Percentiles rank a stretch among this genome's conserved stretches.
phyloP scores from a whole-genome alignment of 202 grass and related monocot species.

The Brachypodium distachyon region DNA sequence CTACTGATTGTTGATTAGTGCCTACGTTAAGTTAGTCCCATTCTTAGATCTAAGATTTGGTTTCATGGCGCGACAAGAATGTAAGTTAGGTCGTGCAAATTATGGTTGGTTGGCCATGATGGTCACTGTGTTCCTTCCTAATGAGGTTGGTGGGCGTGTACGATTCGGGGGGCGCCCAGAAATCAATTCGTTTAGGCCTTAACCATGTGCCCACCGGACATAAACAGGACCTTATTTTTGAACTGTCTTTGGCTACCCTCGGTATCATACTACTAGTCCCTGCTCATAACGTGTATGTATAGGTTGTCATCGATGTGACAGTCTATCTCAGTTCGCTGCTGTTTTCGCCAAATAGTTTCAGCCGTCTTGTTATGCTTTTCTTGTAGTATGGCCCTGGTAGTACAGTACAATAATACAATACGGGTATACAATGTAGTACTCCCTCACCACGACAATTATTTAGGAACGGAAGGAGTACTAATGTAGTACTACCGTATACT shows the following conservation, averaged over 20 bases:
- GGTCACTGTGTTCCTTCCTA: constrained; percentile 34
- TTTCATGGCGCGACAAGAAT: constrained; percentile 19
- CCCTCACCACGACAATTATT: too few species aligned
- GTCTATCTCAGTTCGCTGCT: background rate
- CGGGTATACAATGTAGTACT: too few species aligned
- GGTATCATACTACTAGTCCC: background rate
- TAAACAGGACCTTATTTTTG: background rate
- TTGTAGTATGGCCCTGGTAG: background rate
- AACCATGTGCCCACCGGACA: constrained; percentile 10
- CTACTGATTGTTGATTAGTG: background rate
- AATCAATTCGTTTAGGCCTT: constrained; percentile 17
- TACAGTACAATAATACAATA: background rate
- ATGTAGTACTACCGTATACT: too few species aligned
- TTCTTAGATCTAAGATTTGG: constrained; percentile 28
- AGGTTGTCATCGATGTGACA: background rate
- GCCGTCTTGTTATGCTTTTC: background rate
- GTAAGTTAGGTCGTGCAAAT: constrained; percentile 18
- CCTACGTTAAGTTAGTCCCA: background rate
- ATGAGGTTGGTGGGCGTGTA: constrained; percentile 1
- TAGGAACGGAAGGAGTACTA: too few species aligned
- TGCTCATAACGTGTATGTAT: background rate
- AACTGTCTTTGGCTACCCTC: background rate
- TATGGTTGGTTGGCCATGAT: constrained; percentile 29
- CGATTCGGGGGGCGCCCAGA: background rate
- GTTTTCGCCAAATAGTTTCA: background rate